Percentiles rank a stretch among this genome's conserved stretches.
Conservation (phyloP, 2,329 filamentous ascomycete species). For the Microdochium nivale region DNA sequence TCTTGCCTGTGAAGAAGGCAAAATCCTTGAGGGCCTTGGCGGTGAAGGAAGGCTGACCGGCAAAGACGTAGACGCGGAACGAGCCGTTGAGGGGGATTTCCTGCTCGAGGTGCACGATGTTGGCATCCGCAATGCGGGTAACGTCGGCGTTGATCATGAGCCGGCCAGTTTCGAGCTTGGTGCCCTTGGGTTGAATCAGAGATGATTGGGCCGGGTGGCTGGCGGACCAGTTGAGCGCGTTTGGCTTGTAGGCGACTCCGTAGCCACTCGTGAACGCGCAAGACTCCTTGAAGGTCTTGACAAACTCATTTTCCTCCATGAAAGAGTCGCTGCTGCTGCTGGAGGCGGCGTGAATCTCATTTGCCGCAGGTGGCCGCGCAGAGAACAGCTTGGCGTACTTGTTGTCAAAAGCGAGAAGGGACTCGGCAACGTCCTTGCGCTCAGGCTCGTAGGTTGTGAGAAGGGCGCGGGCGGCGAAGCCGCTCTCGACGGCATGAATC, state of each 20-base stretch:
- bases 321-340: slow-evolving; percentile 15
- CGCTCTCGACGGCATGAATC: slow-evolving; percentile 80
- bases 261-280: slow-evolving; percentile 93
- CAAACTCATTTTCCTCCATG: slow-evolving; percentile 65
- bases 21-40: slow-evolving; percentile 62
- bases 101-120: slow-evolving; percentile 84
- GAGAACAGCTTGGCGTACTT: slow-evolving; percentile 89
- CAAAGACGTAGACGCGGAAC: slow-evolving; percentile 81
- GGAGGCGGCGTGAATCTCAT: slow-evolving; percentile 63
- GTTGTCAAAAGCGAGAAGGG: slow-evolving; percentile 77
- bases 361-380: slow-evolving; percentile 61
- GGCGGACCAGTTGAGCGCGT: slow-evolving; percentile 75
- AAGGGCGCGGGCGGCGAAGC: slow-evolving; percentile 66
- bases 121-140: slow-evolving; percentile 80
- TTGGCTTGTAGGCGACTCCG: slow-evolving; percentile 77
- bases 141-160: slow-evolving; percentile 73
- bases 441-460: slow-evolving; percentile 83
- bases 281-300: slow-evolving; percentile 81
- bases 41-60: slow-evolving; percentile 55
- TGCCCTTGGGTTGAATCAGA: slow-evolving; percentile 57
- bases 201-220: slow-evolving; percentile 62
- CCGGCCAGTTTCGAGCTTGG: slow-evolving; percentile 63
- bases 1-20: slow-evolving; percentile 51
- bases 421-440: slow-evolving; percentile 76
- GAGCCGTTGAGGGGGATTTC: slow-evolving; percentile 82